Conservation (phyloP, 2,329 filamentous ascomycete genomes). For the Hymenoscyphus fructigenus region DNA sequence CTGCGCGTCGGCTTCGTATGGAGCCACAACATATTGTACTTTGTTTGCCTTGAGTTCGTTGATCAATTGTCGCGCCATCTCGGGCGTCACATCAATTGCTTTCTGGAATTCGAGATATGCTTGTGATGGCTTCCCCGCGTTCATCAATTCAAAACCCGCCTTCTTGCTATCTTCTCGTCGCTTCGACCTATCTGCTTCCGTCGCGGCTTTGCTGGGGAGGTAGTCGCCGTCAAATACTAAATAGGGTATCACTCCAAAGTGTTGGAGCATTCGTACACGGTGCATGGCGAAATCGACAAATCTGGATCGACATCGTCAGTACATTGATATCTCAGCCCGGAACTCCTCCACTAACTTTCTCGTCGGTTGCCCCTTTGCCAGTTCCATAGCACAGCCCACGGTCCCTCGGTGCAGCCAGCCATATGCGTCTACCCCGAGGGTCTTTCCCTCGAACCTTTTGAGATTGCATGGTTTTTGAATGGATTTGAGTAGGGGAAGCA, state of each 20-base stretch:
- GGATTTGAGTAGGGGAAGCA: conserved; percentile 90
- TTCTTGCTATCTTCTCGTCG: conserved; percentile 75
- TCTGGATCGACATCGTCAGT: conserved; percentile 44
- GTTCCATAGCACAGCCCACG: conserved; percentile 83
- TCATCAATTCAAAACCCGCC: conserved; percentile 74
- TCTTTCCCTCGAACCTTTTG: conserved; percentile 84
- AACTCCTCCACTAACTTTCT: conserved; percentile 62
- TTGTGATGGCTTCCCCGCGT: conserved; percentile 75
- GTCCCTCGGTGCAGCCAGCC: conserved; percentile 97
- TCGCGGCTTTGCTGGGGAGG: conserved; percentile 87
- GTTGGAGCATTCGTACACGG: conserved; percentile 88
- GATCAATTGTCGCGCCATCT: conserved; percentile 91
- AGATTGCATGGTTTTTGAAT: conserved; percentile 88
- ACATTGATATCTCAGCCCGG: background rate
- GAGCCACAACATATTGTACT: conserved; percentile 87
- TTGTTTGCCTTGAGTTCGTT: conserved; percentile 81
- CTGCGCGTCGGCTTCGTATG: conserved; percentile 97
- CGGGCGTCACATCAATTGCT: conserved; percentile 89
- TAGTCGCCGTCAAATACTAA: conserved; percentile 95
- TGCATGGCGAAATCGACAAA: conserved; percentile 89
- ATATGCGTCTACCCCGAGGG: conserved; percentile 93
- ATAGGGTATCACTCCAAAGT: conserved; percentile 93
- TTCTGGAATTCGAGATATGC: conserved; percentile 90
- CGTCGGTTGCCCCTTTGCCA: conserved; percentile 85
- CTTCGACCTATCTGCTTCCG: conserved; percentile 74